These are phyloP conservation scores for Craspedostauros australis DNA, from an alignment of 108 stramenopile species.

Conservation along the genomic window DNA sequence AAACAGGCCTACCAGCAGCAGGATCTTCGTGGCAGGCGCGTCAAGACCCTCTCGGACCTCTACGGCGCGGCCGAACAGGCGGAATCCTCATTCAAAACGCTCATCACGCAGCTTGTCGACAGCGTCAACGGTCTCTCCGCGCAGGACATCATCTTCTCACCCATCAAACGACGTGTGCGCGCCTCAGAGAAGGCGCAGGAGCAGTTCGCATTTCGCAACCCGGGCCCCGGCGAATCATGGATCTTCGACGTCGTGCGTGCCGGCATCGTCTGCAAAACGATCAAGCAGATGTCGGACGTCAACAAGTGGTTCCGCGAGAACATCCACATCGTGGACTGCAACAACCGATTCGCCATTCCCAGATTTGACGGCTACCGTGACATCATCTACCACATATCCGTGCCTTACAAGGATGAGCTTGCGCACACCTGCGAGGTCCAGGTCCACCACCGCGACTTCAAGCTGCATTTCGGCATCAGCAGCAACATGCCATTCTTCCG, in stretches of 20 bases:
- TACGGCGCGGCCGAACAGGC: constrained; percentile 21
- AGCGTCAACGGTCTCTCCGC: constrained; percentile 1
- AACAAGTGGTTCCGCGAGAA: constrained; percentile 31
- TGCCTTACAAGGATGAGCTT: constrained; percentile 25
- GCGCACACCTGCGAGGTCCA: constrained; percentile 28
- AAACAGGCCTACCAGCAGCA: constrained; percentile 26
- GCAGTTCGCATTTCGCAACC: constrained; percentile 19
- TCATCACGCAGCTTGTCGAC: constrained; percentile 6
- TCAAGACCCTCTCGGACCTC: constrained; percentile 19
- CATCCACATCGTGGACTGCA: constrained; percentile 28
- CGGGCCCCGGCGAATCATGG: constrained; percentile 29
- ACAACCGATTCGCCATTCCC: constrained; percentile 20
- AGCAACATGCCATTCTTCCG: constrained; percentile 21
- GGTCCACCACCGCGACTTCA: constrained; percentile 28
- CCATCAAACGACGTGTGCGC: constrained; percentile 10
- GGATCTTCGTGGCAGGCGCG: constrained; percentile 16
- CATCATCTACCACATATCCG: constrained; percentile 26
- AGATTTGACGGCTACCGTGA: constrained; percentile 32
- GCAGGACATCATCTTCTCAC: constrained; percentile 6
- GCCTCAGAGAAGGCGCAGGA: constrained; percentile 28
- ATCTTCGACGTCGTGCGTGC: constrained; percentile 26
- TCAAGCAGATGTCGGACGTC: constrained; percentile 26
- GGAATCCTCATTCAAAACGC: constrained; percentile 10
- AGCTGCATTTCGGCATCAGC: constrained; percentile 16
- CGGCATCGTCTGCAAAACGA: constrained; percentile 13